phyloP scores from a whole-genome alignment of 768 basidiomycete genomes.

The Suillus cothurnatus region DNA sequence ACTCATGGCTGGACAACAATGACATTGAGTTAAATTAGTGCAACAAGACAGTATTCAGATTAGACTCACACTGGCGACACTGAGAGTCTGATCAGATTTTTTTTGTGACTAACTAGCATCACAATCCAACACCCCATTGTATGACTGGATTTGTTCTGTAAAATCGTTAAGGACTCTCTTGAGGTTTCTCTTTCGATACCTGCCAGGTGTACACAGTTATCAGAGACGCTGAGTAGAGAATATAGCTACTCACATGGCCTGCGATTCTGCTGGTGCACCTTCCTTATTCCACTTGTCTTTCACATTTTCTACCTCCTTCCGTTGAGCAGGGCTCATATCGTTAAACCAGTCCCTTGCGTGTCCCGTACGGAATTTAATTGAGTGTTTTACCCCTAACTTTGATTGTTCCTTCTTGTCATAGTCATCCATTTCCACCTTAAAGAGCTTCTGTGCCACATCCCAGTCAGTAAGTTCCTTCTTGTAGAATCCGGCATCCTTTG shows the following conservation, averaged over 20 bases:
- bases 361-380: neutral
- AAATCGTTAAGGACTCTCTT: neutral
- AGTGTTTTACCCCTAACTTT: neutral
- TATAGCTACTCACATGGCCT: neutral
- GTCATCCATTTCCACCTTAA: neutral
- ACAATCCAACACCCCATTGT: neutral
- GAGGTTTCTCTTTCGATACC: slow-evolving; percentile 3
- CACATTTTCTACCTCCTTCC: neutral
- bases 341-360: neutral
- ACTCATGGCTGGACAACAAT: too few species aligned
- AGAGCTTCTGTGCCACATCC: neutral
- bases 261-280: neutral
- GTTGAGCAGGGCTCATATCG: neutral
- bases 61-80: too few species aligned
- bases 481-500: neutral
- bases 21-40: too few species aligned
- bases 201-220: neutral
- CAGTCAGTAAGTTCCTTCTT: neutral
- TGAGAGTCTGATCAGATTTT: neutral
- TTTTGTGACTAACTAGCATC: slow-evolving; percentile 1
- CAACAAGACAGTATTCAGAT: too few species aligned
- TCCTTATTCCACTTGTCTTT: neutral
- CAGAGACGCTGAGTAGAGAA: neutral
- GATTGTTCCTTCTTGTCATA: neutral
- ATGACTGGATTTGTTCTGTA: neutral